A percentile compares a stretch with the other conserved stretches of the same genome.
Evolutionary conservation across 2,329 filamentous ascomycete genomes (phyloP).

Genomic region (Didymosphaeria variabile): DNA sequence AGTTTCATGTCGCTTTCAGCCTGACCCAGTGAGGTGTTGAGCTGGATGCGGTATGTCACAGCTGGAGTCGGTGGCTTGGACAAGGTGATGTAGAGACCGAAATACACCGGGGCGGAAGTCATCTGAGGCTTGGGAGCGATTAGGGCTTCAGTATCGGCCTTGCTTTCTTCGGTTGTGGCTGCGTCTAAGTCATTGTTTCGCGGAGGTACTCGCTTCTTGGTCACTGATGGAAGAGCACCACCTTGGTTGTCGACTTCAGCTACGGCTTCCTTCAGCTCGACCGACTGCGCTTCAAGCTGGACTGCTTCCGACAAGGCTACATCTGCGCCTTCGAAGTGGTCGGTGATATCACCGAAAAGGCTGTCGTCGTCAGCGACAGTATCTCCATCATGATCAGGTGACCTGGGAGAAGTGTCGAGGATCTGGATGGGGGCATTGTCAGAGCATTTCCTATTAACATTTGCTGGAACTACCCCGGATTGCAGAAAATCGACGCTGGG

Average conservation of each 20-base stretch:
- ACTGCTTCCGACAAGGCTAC: background rate
- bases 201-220: background rate
- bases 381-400: background rate
- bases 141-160: background rate
- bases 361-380: background rate
- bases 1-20: constrained; percentile 9
- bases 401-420: background rate
- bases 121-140: too few species aligned
- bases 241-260: background rate
- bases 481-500: background rate
- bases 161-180: background rate
- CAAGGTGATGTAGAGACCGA: constrained; percentile 1
- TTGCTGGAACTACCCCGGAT: background rate
- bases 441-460: background rate
- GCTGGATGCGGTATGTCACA: background rate
- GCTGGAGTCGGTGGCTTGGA: background rate
- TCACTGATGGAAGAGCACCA: background rate
- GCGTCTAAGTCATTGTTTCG: background rate
- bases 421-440: background rate
- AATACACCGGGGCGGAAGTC: background rate
- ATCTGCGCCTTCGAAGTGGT: background rate
- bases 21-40: constrained; percentile 4
- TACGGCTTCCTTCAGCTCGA: too few species aligned
- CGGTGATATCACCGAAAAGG: background rate
- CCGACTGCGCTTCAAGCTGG: background rate